Evolutionary conservation across 1,139 yeast species (phyloP).

Genomic region (Geotrichum phurueaensis): DNA sequence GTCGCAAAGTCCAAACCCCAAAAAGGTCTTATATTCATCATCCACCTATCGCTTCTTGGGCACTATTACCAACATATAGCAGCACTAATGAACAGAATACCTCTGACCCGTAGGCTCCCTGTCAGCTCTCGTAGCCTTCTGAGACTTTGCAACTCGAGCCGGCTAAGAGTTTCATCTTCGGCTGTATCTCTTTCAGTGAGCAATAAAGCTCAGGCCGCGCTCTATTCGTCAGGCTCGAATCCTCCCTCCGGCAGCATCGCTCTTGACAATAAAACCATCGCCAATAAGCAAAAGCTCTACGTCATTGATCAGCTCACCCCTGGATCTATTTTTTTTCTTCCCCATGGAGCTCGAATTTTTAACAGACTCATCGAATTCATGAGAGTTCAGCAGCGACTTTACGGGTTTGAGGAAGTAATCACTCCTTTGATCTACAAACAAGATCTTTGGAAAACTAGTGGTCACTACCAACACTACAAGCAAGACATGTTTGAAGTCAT

Average conservation of each 20-base stretch:
- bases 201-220: neutral
- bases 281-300: slow-evolving; percentile 55
- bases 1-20: too few relatives aligned
- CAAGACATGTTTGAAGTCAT: slow-evolving; percentile 86
- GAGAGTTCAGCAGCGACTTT: slow-evolving; percentile 74
- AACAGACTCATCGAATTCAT: slow-evolving; percentile 72
- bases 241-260: slow-evolving; percentile 5
- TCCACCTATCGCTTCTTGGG: neutral
- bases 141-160: neutral
- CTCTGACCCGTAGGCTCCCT: neutral
- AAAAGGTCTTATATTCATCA: neutral
- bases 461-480: slow-evolving; percentile 94
- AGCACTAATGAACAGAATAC: neutral
- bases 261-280: slow-evolving; percentile 18
- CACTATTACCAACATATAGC: neutral
- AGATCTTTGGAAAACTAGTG: slow-evolving; percentile 82
- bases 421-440: slow-evolving; percentile 88
- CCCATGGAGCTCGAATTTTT: slow-evolving; percentile 84
- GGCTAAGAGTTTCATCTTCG: neutral
- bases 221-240: neutral
- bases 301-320: slow-evolving; percentile 77
- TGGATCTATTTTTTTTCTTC: slow-evolving; percentile 82
- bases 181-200: neutral
- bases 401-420: slow-evolving; percentile 87
- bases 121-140: neutral